Percentiles rank a stretch among this genome's conserved stretches.
These are phyloP conservation scores for Paxillus rubicundulus DNA, from an alignment of 768 basidiomycete genomes.

Conservation along the genomic window DNA sequence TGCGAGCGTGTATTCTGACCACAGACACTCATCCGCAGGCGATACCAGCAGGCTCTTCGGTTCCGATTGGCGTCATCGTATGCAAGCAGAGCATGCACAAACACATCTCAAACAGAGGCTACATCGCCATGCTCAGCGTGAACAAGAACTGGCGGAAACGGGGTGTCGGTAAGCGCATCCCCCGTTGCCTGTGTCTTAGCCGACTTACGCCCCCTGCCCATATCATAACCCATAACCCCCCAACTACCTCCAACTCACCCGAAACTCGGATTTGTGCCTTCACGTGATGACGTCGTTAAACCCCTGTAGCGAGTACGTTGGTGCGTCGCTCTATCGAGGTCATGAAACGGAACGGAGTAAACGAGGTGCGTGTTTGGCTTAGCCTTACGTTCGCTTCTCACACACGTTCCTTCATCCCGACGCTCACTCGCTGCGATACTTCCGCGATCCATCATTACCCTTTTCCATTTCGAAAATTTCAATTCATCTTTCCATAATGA, in stretches of 20 bases:
- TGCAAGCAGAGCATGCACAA: slow-evolving; percentile 95
- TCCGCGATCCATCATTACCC: neutral
- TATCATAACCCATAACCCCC: neutral
- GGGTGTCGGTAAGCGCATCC: slow-evolving; percentile 75
- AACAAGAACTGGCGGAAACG: slow-evolving; percentile 79
- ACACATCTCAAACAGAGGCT: slow-evolving; percentile 77
- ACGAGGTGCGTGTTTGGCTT: slow-evolving; percentile 65
- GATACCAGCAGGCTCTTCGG: slow-evolving; percentile 31
- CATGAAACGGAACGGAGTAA: slow-evolving; percentile 80
- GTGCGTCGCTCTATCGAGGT: slow-evolving; percentile 78
- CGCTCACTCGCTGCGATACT: neutral
- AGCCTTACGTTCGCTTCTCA: neutral
- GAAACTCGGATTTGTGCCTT: slow-evolving; percentile 29
- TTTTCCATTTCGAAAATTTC: neutral
- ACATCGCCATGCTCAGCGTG: slow-evolving; percentile 98
- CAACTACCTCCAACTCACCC: slow-evolving; percentile 30
- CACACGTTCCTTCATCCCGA: neutral
- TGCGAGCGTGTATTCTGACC: slow-evolving; percentile 1
- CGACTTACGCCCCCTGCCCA: slow-evolving; percentile 1
- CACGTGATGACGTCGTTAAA: slow-evolving; percentile 15
- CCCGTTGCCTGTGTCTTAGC: neutral
- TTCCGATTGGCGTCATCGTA: slow-evolving; percentile 88
- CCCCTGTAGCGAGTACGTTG: slow-evolving; percentile 71
- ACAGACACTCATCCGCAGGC: slow-evolving; percentile 14
- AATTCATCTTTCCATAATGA: neutral